Evolutionary conservation across 2,329 filamentous ascomycete species (phyloP).

Genomic region (Hypoxylon sp.): DNA sequence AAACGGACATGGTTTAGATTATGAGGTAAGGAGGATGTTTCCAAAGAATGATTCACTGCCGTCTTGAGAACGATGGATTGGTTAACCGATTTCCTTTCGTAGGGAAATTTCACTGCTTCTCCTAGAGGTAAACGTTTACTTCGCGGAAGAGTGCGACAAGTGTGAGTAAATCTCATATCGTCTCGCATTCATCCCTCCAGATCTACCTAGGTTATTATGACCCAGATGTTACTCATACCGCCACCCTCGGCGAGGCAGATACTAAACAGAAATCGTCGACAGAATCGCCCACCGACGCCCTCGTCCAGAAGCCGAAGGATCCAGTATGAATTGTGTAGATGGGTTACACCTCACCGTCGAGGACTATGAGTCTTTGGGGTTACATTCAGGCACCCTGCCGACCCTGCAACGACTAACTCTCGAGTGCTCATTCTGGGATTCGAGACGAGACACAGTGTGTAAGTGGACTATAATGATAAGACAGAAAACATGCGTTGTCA

Average conservation of each 20-base stretch:
- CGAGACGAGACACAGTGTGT: conserved; percentile 43
- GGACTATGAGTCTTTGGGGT: conserved; percentile 41
- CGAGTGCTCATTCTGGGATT: conserved; percentile 45
- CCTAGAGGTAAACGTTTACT: conserved; percentile 40
- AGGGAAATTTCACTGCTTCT: conserved; percentile 42
- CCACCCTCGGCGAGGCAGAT: not conserved
- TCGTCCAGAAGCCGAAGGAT: conserved; percentile 23
- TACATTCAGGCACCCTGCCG: conserved; percentile 43
- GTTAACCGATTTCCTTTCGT: conserved; percentile 8
- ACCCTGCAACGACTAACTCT: conserved; percentile 42
- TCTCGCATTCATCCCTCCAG: not conserved
- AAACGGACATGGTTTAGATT: conserved; percentile 41
- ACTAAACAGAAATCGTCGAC: conserved; percentile 11
- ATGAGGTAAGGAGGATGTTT: conserved; percentile 35
- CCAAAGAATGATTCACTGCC: not conserved
- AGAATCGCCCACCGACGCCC: conserved; percentile 42
- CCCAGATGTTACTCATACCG: not conserved
- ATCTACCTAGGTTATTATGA: not conserved
- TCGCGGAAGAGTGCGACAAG: conserved; percentile 42
- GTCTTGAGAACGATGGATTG: not conserved
- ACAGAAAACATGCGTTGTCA: not conserved
- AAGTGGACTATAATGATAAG: conserved; percentile 26
- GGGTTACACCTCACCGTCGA: conserved; percentile 41
- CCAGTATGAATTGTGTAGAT: conserved; percentile 30
- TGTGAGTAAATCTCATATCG: conserved; percentile 32